phyloP scores from a whole-genome alignment of 164 flowering plant genomes.

The Vitis cinerea region DNA sequence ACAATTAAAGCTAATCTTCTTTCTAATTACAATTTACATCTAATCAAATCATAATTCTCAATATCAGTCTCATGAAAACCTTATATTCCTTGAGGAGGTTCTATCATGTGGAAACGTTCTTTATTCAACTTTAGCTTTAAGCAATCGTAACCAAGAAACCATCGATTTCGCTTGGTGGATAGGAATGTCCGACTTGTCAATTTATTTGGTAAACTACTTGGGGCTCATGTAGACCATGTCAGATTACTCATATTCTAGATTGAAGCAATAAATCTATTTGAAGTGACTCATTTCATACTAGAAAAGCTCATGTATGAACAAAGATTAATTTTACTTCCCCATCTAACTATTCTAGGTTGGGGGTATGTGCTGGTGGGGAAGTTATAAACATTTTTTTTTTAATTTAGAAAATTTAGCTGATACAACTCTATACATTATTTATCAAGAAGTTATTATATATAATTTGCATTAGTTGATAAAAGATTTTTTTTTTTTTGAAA shows the following conservation, averaged over 20 bases:
- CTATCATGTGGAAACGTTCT: too few relatives aligned
- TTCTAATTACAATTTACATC: too few relatives aligned
- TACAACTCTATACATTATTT: too few relatives aligned
- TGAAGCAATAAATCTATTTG: background rate
- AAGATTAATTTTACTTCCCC: background rate
- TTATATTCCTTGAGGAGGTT: too few relatives aligned
- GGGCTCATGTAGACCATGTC: background rate
- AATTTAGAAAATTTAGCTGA: too few relatives aligned
- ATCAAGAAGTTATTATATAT: too few relatives aligned
- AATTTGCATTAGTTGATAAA: too few relatives aligned
- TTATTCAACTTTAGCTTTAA: background rate
- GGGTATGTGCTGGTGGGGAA: background rate
- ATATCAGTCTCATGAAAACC: too few relatives aligned
- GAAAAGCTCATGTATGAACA: background rate
- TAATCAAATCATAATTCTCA: too few relatives aligned
- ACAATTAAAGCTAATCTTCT: too few relatives aligned
- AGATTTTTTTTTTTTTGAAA: too few relatives aligned
- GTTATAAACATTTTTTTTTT: too few relatives aligned
- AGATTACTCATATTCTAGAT: background rate
- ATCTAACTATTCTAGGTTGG: background rate
- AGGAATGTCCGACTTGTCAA: background rate
- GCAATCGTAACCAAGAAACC: background rate
- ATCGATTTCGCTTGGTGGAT: background rate
- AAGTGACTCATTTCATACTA: background rate
- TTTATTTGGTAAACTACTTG: background rate